Evolutionary conservation across 768 basidiomycete genomes (phyloP), one percentile per base, ranked within the genome.

Genomic region (Saitozyma podzolica): DNA sequence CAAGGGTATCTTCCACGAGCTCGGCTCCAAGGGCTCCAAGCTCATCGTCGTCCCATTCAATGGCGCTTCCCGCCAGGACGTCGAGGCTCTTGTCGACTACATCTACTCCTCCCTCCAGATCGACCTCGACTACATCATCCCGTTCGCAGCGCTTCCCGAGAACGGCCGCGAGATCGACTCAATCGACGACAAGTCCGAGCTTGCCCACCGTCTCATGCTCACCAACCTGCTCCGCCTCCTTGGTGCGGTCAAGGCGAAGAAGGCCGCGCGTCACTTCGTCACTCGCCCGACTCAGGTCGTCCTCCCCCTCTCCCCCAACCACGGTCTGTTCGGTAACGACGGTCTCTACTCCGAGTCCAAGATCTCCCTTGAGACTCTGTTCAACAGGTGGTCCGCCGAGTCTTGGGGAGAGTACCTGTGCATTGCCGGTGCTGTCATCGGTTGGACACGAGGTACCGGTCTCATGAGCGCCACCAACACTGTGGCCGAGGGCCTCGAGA

Each of bases 371-470:
- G 96, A 99, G 82, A 98, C 95, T 0, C 83, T 99, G 16, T 99
- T 99, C 89, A 90, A 95, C 79, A 87, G 96, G 45, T 99, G 96
- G 96, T 87, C 83, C 58, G 94, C 95, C 0, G 96, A 99, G 80
- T 93, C 91, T 80, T 99, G 96, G 96, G 95, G 95, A 62, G 94
- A 97, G 81, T 97, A 99, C 79, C 85, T 99, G 40, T 96, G 96
- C 81, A 85, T 99, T 56, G 94, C 94, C 50, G 96, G 96, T 54
- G 95, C 96, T 45, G 95, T 99, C 65, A 98, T 99, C 68, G 96
- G 93, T 41, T 99, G 94, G 95, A 97, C 94, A 51, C 91, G 96
- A 65, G 96, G 96, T 40, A 99, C 96, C 9, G 94, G 95, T 61
- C 82, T 99, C 55, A 98, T 99, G 96, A 88, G 86, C 61, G 89